Evolutionary conservation across 208 protist genomes (phyloP), one percentile per base, ranked within the genome.

Genomic region (Lotmaria passim): DNA sequence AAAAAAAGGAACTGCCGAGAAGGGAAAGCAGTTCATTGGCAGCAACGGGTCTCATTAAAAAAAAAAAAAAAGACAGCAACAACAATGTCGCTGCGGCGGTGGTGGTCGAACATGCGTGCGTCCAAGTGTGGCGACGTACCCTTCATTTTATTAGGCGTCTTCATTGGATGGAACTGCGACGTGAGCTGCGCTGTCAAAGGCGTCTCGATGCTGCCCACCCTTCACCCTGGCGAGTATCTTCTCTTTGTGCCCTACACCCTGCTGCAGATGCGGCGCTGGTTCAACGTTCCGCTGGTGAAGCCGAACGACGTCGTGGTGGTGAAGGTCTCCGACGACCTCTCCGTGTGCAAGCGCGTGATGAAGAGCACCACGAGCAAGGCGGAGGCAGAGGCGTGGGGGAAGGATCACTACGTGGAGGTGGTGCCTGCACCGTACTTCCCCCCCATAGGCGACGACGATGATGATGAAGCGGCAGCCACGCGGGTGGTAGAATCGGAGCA

Each of bases 261-360:
- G 0, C 67, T 91, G 17, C 34, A 63, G 26, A 4, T 79, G 19
- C 73, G 78, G 7, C 44, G 36, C 17, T 70, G 79, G 55, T 76
- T 86, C 47, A 23, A 48, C 21, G 33, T 36, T 0, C 69, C 67
- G 0, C 31, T 89, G n/a, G 79, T 89, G 5, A 67, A 79, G 14
- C 63, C 60, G 10, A 75, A 75, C 3, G 84, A 92, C 68, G 82
- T 93, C 2, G 85, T 91, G 7, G 76, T 95, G n/a, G 48, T 95
- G 56, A 84, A 79, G 44, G 85, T 95, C 19, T 75, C 71, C 19
- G 66, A 85, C 12, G 67, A 83, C 34, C 67, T 93, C 8, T 87
- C 80, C 7, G 86, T 95, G 15, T 95, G 90, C 77, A 95, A 95
- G 59, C 81, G 90, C 3, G 87, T 95, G n/a, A 74, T 71, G 28